A percentile compares a stretch with the other conserved stretches of the same genome.
phyloP scores from a whole-genome alignment of 495 filamentous ascomycete species.

The Annulohypoxylon moriforme region DNA sequence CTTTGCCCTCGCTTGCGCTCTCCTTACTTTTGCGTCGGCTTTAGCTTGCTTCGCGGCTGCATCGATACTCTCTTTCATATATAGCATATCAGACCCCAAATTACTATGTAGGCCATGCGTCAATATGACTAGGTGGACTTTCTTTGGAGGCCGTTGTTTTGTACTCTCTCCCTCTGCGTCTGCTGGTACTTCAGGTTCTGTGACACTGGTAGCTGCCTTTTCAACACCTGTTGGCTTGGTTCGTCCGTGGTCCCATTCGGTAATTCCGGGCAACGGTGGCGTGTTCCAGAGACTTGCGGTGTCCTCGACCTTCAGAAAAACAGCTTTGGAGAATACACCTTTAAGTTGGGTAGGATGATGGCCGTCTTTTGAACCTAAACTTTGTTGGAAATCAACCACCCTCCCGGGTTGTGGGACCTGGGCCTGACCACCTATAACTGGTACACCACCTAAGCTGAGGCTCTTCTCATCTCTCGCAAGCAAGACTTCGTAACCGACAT shows the following conservation, averaged over 20 bases:
- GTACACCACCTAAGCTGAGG: slow-evolving; percentile 70
- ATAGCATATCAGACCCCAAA: slow-evolving; percentile 96
- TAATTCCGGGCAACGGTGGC: slow-evolving; percentile 77
- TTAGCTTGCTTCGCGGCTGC: slow-evolving; percentile 76
- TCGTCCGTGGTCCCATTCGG: slow-evolving; percentile 51
- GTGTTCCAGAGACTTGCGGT: slow-evolving; percentile 91
- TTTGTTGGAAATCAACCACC: slow-evolving; percentile 75
- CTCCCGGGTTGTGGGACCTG: slow-evolving; percentile 69
- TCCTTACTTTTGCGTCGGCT: slow-evolving; percentile 67
- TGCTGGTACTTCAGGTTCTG: slow-evolving; percentile 30
- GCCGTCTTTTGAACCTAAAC: slow-evolving; percentile 58
- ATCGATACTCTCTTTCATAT: slow-evolving; percentile 96
- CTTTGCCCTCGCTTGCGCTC: slow-evolving; percentile 56
- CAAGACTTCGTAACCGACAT: slow-evolving; percentile 89
- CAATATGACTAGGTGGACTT: slow-evolving; percentile 88
- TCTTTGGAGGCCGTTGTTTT: slow-evolving; percentile 63
- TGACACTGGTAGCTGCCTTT: slow-evolving; percentile 31
- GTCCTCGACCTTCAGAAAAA: slow-evolving; percentile 83
- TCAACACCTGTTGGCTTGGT: slow-evolving; percentile 35
- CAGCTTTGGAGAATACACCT: slow-evolving; percentile 82
- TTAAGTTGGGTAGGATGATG: slow-evolving; percentile 66
- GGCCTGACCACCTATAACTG: slow-evolving; percentile 56
- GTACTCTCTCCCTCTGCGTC: slow-evolving; percentile 18
- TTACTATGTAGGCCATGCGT: slow-evolving; percentile 98
- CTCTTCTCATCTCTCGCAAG: slow-evolving; percentile 87